Conservation (phyloP, 192 early-diverging fungal species). For the Coemansia sp. region DNA sequence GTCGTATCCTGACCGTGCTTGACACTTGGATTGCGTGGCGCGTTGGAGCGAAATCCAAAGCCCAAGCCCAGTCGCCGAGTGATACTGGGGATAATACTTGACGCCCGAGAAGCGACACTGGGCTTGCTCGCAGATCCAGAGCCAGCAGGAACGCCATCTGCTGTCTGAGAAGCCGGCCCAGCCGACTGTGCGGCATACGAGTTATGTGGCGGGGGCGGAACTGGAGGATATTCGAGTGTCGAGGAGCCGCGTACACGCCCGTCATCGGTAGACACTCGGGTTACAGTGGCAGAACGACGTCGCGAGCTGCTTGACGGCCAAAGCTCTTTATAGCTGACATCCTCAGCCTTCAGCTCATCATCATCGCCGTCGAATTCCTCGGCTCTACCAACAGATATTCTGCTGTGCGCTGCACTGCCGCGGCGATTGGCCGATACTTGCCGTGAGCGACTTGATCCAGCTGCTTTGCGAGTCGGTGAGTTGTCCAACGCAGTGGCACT, state of each 20-base stretch:
- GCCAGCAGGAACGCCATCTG: background rate
- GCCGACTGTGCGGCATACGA: background rate
- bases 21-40: constrained; percentile 16
- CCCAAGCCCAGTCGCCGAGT: constrained; percentile 50
- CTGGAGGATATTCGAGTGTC: background rate
- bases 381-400: background rate
- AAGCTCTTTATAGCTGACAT: constrained; percentile 1
- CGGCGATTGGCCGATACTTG: constrained; percentile 6
- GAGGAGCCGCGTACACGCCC: background rate
- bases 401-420: background rate
- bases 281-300: constrained; percentile 47
- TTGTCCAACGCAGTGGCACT: background rate
- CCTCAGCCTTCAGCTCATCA: constrained; percentile 7
- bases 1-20: constrained; percentile 9
- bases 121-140: constrained; percentile 15
- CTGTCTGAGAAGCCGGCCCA: background rate
- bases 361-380: constrained; percentile 11
- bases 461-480: background rate
- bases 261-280: constrained; percentile 19
- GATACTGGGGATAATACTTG: constrained; percentile 45
- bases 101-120: constrained; percentile 38
- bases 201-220: background rate
- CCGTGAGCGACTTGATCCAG: constrained; percentile 8
- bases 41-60: constrained; percentile 37
- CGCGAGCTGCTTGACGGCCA: constrained; percentile 27